Base-by-base conservation (phyloP, 768 basidiomycete genomes). In the Leccinum variicolor region DNA sequence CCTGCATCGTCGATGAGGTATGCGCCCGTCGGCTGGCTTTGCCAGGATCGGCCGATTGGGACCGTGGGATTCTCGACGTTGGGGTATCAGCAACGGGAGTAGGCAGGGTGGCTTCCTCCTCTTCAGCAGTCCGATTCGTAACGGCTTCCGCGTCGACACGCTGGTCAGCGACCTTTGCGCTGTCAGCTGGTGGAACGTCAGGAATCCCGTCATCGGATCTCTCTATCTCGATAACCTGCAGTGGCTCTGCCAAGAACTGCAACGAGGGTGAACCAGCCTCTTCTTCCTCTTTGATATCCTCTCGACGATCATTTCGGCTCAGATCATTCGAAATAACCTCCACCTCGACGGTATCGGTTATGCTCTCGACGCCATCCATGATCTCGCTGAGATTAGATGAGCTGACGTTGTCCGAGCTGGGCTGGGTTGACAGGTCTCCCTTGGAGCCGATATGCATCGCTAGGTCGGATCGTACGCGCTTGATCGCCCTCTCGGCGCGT, bases 401-500 rank as follows among this genome's bases (percentile, higher is more conserved):
- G 48, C 71, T 74, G n/a, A 62, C 48, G 52, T 69, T 63, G 43
- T 61, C 57, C 25, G 68, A 67, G 52, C 58, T 58, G 25, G 60
- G 60, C 8, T 58, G 62, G 15, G 68, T 56, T 2, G 74, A 58
- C 10, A 66, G 36, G 36, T 63, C 75, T 52, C 50, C 55, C 66
- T 62, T 76, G 17, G 76, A 72, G 46, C 82, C 75, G 54, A 79
- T 72, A 66, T 94, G 91, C 11, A 85, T 85, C 10, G 89, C 90
- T 21, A 92, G 76, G 74, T 95, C 93, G 47, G 89, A 92, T 54
- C 91, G 78, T 19, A 92, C 90, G 28, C 90, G 85, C 76, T 93
- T 92, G 74, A 94, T 89, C 4, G 92, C 89, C 61, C 91, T 81
- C 75, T 94, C 92, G 41, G 90, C 85, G 46, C 92, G 84, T 6